phyloP scores from a whole-genome alignment of 1,139 yeast species.

The Meyerozyma sp. region DNA sequence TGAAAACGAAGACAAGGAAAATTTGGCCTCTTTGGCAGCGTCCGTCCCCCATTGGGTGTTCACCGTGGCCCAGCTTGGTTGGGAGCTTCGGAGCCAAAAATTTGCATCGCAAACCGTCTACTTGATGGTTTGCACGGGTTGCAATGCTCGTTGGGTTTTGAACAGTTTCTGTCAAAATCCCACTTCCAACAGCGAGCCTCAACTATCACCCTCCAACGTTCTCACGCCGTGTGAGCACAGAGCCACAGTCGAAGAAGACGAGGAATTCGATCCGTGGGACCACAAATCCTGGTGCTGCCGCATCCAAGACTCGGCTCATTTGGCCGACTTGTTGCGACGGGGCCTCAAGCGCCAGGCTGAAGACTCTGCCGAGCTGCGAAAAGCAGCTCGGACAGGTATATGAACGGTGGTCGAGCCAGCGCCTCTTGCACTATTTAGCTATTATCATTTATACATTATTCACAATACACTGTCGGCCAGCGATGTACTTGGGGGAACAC shows the following conservation, averaged over 20 bases:
- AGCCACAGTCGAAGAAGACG: constrained; percentile 13
- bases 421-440: neutral
- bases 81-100: neutral
- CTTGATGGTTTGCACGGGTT: neutral
- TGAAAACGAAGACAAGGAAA: constrained; percentile 24
- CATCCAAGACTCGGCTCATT: constrained; percentile 13
- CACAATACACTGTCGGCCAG: neutral
- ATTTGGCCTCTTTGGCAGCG: constrained; percentile 16
- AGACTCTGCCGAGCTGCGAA: neutral
- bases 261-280: constrained; percentile 20
- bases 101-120: neutral
- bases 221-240: constrained; percentile 27
- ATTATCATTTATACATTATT: neutral
- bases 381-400: neutral
- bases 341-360: neutral
- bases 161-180: constrained; percentile 2
- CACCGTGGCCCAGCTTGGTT: constrained; percentile 10
- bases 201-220: constrained; percentile 20
- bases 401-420: too few species aligned
- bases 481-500: constrained; percentile 27
- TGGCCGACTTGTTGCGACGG: constrained; percentile 2
- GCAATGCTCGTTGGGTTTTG: neutral
- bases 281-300: constrained; percentile 37
- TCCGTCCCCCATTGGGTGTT: constrained; percentile 24
- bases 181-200: neutral